Conservation (phyloP, 176 grass and related monocot species). For the Tuctoria greenei region DNA sequence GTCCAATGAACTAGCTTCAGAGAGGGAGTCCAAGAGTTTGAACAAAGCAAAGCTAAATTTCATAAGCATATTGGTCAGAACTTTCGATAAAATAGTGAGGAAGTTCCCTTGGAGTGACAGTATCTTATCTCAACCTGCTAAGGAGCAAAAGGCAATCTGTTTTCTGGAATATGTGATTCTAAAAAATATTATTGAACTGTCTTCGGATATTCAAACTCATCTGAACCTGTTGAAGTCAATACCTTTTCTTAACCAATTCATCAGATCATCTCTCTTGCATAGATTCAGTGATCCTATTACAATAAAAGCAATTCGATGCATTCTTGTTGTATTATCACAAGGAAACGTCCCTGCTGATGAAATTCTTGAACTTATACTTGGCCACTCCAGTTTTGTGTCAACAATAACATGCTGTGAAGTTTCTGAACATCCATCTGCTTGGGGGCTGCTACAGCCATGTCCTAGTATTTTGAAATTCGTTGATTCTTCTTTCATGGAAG, state of each 20-base stretch:
- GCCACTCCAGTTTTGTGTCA: conserved; percentile 84
- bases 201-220: conserved; percentile 51
- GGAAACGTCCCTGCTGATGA: conserved; percentile 63
- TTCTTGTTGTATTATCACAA: conserved; percentile 72
- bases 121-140: conserved; percentile 23
- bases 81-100: conserved; percentile 59
- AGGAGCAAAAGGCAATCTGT: conserved; percentile 18
- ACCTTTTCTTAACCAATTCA: conserved; percentile 69
- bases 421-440: conserved; percentile 50
- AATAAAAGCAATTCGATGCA: conserved; percentile 80
- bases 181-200: conserved; percentile 77
- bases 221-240: conserved; percentile 58
- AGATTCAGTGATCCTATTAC: conserved; percentile 78
- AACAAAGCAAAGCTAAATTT: conserved; percentile 69
- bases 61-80: conserved; percentile 62
- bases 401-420: conserved; percentile 49
- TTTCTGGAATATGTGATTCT: conserved; percentile 81
- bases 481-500: conserved; percentile 42
- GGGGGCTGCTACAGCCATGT: conserved; percentile 62
- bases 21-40: conserved; percentile 63
- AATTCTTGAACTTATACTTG: conserved; percentile 85
- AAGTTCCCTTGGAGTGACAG: conserved; percentile 46
- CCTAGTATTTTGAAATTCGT: conserved; percentile 79
- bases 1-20: conserved; percentile 36
- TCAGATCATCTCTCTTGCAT: conserved; percentile 85